Evolutionary conservation across 1,284 basidiomycete genomes (phyloP).

Genomic region (Trichosporon ovoides): DNA sequence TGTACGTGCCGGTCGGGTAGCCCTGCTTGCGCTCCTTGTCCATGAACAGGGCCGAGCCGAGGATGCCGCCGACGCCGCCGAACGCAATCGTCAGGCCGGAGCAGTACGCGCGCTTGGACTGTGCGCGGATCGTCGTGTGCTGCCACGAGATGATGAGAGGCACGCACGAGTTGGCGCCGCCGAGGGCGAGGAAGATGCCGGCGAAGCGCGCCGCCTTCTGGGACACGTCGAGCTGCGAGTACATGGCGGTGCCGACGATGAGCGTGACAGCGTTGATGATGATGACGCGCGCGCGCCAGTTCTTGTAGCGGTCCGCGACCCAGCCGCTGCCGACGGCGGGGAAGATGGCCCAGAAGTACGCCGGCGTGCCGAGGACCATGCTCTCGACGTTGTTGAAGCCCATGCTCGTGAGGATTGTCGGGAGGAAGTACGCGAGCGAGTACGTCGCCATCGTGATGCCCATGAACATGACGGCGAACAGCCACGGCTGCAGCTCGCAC

Average conservation of each 20-base stretch:
- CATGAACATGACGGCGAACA: conserved; percentile 48
- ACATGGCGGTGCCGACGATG: conserved; percentile 10
- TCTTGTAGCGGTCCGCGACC: conserved; percentile 39
- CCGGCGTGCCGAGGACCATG: conserved; percentile 45
- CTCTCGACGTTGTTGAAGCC: conserved; percentile 25
- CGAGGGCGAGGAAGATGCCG: conserved; percentile 27
- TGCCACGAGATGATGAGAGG: conserved; percentile 41
- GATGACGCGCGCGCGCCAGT: not conserved
- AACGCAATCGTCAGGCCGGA: conserved; percentile 47
- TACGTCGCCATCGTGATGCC: conserved; percentile 17
- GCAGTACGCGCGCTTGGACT: conserved; percentile 46
- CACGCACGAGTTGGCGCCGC: conserved; percentile 35
- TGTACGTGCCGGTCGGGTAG: conserved; percentile 19
- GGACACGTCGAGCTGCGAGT: conserved; percentile 1
- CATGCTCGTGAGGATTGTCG: conserved; percentile 39
- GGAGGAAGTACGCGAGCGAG: conserved; percentile 44
- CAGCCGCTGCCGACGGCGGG: conserved; percentile 40
- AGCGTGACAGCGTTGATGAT: conserved; percentile 7
- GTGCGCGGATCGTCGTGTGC: conserved; percentile 48
- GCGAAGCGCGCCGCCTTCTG: conserved; percentile 5
- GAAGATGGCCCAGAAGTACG: conserved; percentile 42
- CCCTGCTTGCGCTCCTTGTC: conserved; percentile 29
- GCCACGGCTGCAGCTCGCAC: conserved; percentile 49
- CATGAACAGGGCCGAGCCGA: conserved; percentile 36
- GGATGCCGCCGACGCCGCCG: conserved; percentile 50